Conservation (phyloP, 2,329 filamentous ascomycete genomes). For the Lecanosticta acicola region DNA sequence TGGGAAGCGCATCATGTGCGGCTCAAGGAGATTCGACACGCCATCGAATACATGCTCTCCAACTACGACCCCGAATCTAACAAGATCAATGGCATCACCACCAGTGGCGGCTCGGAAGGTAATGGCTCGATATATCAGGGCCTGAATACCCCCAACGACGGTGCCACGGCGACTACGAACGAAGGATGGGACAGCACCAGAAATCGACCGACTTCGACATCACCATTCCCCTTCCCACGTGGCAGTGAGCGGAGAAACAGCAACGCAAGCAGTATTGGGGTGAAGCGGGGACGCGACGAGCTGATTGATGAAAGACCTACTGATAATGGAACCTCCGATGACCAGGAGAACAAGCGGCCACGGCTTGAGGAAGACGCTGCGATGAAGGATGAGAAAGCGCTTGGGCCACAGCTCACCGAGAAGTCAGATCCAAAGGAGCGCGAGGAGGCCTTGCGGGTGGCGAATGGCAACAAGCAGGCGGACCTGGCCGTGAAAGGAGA, state of each 20-base stretch:
- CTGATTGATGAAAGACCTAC: conserved; percentile 14
- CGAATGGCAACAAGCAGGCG: conserved; percentile 25
- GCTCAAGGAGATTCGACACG: conserved; percentile 62
- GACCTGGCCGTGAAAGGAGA: conserved; percentile 19
- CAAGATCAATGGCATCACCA: conserved; percentile 25
- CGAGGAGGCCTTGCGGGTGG: conserved; percentile 26
- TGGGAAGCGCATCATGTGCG: conserved; percentile 74
- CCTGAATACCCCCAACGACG: conserved; percentile 33
- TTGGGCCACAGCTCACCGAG: conserved; percentile 5
- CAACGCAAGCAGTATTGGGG: conserved; percentile 27
- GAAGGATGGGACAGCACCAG: conserved; percentile 32
- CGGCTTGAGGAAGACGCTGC: conserved; percentile 10
- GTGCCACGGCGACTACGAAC: conserved; percentile 25
- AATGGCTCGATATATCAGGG: conserved; percentile 42
- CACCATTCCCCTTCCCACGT: conserved; percentile 18
- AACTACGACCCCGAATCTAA: conserved; percentile 41
- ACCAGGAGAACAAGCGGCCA: conserved; percentile 20
- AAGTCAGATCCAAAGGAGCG: conserved; percentile 20
- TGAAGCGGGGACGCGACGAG: conserved; percentile 29
- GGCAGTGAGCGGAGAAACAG: conserved; percentile 30
- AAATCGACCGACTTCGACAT: conserved; percentile 20
- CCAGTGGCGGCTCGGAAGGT: conserved; percentile 34
- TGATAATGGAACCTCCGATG: conserved; percentile 18
- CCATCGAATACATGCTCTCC: conserved; percentile 68
- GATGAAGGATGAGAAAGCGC: conserved; percentile 8